A percentile compares a stretch with the other conserved stretches of the same genome.
Conservation (phyloP, 805 yeast genomes). For the Pichia exigua region DNA sequence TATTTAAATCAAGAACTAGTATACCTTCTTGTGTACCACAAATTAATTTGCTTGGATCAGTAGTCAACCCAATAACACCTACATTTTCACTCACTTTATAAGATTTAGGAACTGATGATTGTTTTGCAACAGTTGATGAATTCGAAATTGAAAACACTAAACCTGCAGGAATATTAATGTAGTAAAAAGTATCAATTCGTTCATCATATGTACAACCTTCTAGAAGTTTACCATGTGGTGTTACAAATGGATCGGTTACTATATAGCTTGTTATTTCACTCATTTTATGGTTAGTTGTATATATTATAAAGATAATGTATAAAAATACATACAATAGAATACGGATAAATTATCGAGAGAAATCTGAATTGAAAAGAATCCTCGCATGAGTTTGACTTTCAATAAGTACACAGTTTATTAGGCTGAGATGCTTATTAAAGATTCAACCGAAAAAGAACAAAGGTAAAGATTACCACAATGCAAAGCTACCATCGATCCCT, state of each 20-base stretch:
- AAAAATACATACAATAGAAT: too few relatives aligned
- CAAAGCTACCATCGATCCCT: slow-evolving; percentile 27
- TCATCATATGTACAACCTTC: slow-evolving; percentile 64
- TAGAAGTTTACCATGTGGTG: slow-evolving; percentile 38
- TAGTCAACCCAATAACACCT: slow-evolving; percentile 69
- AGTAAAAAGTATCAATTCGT: slow-evolving; percentile 43
- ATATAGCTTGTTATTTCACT: neutral
- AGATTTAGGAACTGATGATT: slow-evolving; percentile 28
- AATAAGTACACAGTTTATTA: neutral
- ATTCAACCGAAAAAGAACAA: too few relatives aligned
- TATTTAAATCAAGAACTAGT: slow-evolving; percentile 41
- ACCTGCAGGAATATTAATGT: slow-evolving; percentile 40
- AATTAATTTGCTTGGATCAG: slow-evolving; percentile 43
- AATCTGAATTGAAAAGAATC: neutral
- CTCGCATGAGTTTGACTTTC: neutral
- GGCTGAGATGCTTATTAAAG: too few relatives aligned
- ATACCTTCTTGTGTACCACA: slow-evolving; percentile 64
- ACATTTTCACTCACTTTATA: slow-evolving; percentile 34
- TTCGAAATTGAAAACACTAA: slow-evolving; percentile 21
- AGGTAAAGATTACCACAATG: neutral
- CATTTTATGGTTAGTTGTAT: neutral
- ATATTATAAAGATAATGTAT: slow-evolving; percentile 29
- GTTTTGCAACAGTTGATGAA: slow-evolving; percentile 5
- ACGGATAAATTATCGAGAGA: neutral
- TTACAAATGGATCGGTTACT: slow-evolving; percentile 18